Evolutionary conservation across 179 eudicot species (phyloP), one percentile per base, ranked within the genome.

Genomic region (Beta macrorhiza): DNA sequence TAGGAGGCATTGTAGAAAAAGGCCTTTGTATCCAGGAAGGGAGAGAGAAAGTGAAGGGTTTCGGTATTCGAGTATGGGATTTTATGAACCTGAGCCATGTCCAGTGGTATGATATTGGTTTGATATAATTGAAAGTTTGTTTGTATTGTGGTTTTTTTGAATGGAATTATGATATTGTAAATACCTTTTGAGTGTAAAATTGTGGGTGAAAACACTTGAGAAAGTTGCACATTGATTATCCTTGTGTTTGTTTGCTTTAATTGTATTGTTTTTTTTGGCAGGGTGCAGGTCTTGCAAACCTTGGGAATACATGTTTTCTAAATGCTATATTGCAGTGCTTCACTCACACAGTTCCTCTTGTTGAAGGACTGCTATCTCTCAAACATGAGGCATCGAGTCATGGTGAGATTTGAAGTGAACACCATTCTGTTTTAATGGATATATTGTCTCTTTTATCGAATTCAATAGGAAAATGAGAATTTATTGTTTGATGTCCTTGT

Each of bases 241-340:
- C 6, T 52, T 55, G 5, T 17, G 1, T 16, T 44, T 3, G 65
- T 16, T 59, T 64, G 22, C 22, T 75, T 12, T 17, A n/a, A 16
- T 69, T 47, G 55, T 51, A 32, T n/a, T 52, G 73, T 51, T 32
- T 61, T 55, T 53, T 69, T 71, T 81, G 67, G 79, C 86, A 96
- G 99, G 99, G 97, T 56, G 94, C 97, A 1, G 98, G 97, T 73
- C 84, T 96, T 58, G 85, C 57, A 1, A 94, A 96, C 80, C 76
- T 96, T 58, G 99, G 99, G 32, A 92, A 94, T 78, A 94, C 99
- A 15, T 94, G 99, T 85, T 96, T 94, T 85, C 84, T 96, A 42
- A 96, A 96, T 87, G 89, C 94, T 2, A 82, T 96, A 73, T 49
- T 96, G 83, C 98, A 96, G 77, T 96, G 98, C 83, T 91, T 92